These are phyloP conservation scores for Tagetes patula DNA, from an alignment of 129 eudicot species.

Conservation along the genomic window DNA sequence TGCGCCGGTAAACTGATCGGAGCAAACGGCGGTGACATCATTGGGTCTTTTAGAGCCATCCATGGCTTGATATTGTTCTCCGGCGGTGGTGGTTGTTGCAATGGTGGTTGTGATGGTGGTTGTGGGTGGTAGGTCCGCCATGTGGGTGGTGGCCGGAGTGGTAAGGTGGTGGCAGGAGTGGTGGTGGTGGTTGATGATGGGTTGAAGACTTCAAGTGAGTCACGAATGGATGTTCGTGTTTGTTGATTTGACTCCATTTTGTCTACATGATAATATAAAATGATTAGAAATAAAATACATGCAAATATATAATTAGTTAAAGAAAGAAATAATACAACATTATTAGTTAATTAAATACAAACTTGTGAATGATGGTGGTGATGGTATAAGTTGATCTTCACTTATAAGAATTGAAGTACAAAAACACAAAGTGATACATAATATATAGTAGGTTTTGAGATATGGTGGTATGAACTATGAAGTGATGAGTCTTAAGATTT, in stretches of 20 bases:
- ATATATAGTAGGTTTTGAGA: not conserved
- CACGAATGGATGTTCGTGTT: not conserved
- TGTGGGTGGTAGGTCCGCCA: conserved; percentile 45
- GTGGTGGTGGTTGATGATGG: conserved; percentile 30
- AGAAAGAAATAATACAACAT: too few species aligned
- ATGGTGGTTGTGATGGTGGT: conserved; percentile 32
- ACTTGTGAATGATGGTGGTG: not conserved
- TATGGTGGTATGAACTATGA: not conserved
- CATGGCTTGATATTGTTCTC: conserved; percentile 59
- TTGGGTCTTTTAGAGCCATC: conserved; percentile 79
- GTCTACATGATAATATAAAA: not conserved
- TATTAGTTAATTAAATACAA: not conserved
- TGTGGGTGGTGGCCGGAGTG: conserved; percentile 42
- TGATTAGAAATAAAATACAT: too few species aligned
- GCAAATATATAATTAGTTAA: too few species aligned
- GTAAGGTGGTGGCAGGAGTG: conserved; percentile 29
- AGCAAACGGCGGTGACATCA: conserved; percentile 14
- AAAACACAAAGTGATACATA: not conserved
- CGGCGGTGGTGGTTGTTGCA: not conserved
- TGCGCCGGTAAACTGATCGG: conserved; percentile 7
- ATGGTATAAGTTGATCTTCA: too few species aligned
- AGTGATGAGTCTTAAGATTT: not conserved
- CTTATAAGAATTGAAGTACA: not conserved
- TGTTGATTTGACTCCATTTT: conserved; percentile 4
- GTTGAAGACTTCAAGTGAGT: conserved; percentile 7